Base-by-base conservation (phyloP, 192 early-diverging fungal genomes). In the Backusella tarrabulga region DNA sequence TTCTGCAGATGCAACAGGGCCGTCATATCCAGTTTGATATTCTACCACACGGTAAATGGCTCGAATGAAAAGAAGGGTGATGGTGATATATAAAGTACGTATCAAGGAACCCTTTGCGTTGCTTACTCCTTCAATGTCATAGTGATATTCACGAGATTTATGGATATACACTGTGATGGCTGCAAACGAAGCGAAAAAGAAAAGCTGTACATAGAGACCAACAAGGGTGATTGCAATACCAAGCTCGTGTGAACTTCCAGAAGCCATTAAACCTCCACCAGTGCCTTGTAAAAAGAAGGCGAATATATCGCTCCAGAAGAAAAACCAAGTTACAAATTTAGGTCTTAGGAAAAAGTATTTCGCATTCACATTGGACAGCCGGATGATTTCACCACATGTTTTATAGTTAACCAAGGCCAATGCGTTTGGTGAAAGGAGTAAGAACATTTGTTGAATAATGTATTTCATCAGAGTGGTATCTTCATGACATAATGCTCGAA, bases 251-350 rank as follows among this genome's bases (percentile, higher is more conserved):
- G 68, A 35, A 14, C 6, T 38, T 12, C 12, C 21, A 69, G 36
- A 41, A 0, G 67, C 34, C 15, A 36, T 34, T 6, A 68, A 17
- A 34, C 34, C 32, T 4, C 67, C 35, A 36, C 67, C 67, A 3
- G 32, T 17, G 4, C 68, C 68, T 70, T 70, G 68, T 40, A 70
- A 41, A 1, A 70, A 1, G 12, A 70, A 70, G 19, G 68, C 36
- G 9, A 70, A 70, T 2, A 70, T 40, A 38, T 70, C 68, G 0
- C 68, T 70, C 19, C n/a, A 70, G 21, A 70, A 70, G 19, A 70
- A 70, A 70, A 70, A 70, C 68, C 68, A 70, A 23, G 36, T 70
- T 11, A 70, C 68, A 70, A 70, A 70, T 21, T 38, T 36, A 4
- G 35, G 35, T 2, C 11, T 36, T 8, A 70, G n/a, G 11, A 36